Conservation (phyloP, 106 monocot species). For the Vanilla planifolia region DNA sequence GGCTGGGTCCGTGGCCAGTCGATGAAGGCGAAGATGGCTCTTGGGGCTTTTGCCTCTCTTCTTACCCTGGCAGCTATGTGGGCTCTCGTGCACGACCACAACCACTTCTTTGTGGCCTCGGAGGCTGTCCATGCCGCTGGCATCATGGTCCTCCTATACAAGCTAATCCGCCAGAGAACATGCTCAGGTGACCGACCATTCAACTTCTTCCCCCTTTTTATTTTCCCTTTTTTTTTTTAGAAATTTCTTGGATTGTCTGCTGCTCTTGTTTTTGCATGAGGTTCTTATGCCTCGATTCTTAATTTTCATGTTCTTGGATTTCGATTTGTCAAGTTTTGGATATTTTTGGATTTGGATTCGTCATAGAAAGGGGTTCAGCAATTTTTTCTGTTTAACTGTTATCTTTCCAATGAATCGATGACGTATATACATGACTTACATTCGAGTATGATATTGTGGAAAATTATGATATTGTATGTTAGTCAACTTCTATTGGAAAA, state of each 20-base stretch:
- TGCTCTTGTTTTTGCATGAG: not conserved
- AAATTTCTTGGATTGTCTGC: not conserved
- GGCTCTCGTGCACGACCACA: not conserved
- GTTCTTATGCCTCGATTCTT: not conserved
- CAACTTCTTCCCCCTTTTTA: not conserved
- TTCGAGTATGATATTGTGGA: too few relatives aligned
- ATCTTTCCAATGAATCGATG: too few relatives aligned
- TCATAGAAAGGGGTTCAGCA: not conserved
- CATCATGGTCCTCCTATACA: slow-evolving; percentile 19
- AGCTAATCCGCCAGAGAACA: slow-evolving; percentile 10
- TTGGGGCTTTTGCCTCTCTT: slow-evolving; percentile 6
- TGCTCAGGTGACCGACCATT: slow-evolving; percentile 11
- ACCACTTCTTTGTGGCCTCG: slow-evolving; percentile 13
- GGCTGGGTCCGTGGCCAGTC: slow-evolving; percentile 15
- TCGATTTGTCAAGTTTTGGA: not conserved
- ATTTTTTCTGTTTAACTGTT: too few relatives aligned
- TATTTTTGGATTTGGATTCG: not conserved
- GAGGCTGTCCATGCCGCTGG: slow-evolving; percentile 20
- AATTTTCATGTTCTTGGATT: not conserved
- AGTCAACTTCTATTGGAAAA: too few relatives aligned
- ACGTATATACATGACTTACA: too few relatives aligned
- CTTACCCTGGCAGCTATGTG: not conserved
- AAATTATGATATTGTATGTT: too few relatives aligned
- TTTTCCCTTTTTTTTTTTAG: not conserved
- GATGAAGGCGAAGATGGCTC: slow-evolving; percentile 9